Percentiles rank a stretch among this genome's conserved stretches.
Evolutionary conservation across 306 rosid genomes (phyloP).

Genomic region (Dalbergia oliveri): DNA sequence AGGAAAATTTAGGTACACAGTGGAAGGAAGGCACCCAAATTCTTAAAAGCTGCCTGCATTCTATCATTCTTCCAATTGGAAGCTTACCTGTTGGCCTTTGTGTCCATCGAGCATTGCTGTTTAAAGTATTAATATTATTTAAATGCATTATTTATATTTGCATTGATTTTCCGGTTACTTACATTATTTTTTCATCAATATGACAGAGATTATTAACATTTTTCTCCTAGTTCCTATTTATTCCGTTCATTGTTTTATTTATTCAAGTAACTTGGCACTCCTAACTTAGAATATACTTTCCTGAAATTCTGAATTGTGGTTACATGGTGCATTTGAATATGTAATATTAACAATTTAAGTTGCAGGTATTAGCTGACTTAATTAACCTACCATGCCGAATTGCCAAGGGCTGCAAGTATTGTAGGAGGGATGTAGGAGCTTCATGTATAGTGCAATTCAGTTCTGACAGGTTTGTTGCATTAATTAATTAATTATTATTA

Average conservation of each 20-base stretch:
- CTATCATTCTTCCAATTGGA: conserved; percentile 88
- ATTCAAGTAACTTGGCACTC: conserved; percentile 16
- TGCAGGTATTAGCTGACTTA: conserved; percentile 88
- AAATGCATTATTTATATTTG: conserved; percentile 15
- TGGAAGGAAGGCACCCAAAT: conserved; percentile 78
- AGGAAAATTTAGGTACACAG: conserved; percentile 48
- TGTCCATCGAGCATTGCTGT: conserved; percentile 92
- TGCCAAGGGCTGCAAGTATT: conserved; percentile 94
- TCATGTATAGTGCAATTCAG: conserved; percentile 88
- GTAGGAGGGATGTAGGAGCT: conserved; percentile 75
- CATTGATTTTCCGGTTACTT: conserved; percentile 27
- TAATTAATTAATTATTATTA: conserved; percentile 37
- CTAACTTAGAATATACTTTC: conserved; percentile 29
- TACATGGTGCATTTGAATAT: conserved; percentile 17
- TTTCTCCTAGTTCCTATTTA: conserved; percentile 28
- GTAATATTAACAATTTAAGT: conserved; percentile 41
- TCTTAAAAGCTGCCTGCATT: conserved; percentile 70
- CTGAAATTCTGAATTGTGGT: conserved; percentile 2
- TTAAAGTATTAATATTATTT: conserved; percentile 68
- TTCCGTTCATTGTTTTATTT: conserved; percentile 14
- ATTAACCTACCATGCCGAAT: conserved; percentile 91
- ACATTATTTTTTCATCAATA: conserved; percentile 26
- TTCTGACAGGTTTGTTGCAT: conserved; percentile 67
- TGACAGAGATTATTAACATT: conserved; percentile 1
- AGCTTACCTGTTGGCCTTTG: conserved; percentile 86